Base-by-base conservation (phyloP, 768 basidiomycete species). In the Tricholoma furcatifolium region DNA sequence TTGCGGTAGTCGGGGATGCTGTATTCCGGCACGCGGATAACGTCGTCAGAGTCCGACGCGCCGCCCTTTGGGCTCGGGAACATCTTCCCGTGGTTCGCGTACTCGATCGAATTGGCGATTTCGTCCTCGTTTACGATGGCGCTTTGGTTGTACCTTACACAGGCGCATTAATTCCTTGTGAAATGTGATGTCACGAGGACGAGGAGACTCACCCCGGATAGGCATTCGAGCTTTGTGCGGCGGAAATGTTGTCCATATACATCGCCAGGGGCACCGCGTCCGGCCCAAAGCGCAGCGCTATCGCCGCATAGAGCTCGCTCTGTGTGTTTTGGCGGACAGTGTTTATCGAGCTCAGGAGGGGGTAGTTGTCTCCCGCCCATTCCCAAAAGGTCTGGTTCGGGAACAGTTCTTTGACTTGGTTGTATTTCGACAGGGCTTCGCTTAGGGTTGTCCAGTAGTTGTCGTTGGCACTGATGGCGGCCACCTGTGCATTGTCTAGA, bases 1-100 rank as follows among this genome's bases (percentile, higher is more conserved):
- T n/a, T 54, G 47, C 15, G 49, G 32, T 54, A 54, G 17, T 34
- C 49, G 3, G 9, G 4, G 24, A 54, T 49, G 30, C 20, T 48
- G 39, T 54, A 54, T n/a, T n/a, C 15, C 14, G 53, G 53, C 24
- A 54, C 46, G 31, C 4, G 15, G 46, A 35, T 34, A 14, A 21
- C 32, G 30, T 12, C 4, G 14, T 38, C 5, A 4, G 14, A 3
- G 11, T 15, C 18, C n/a, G n/a, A n/a, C n/a, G n/a, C n/a, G n/a
- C n/a, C n/a, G n/a, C n/a, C n/a, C n/a, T n/a, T n/a, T n/a, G 18
- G 10, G 18, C 21, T 23, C 5, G 4, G 41, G 20, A 11, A 18
- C 20, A n/a, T 23, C 20, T 11, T 2, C 20, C 41, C 41, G 41
- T 18, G 6, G 20, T 42, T 42, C 7, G 41, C 41, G 20, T 21